Conservation (phyloP, 176 grass and related monocot genomes). For the Puya raimondii region DNA sequence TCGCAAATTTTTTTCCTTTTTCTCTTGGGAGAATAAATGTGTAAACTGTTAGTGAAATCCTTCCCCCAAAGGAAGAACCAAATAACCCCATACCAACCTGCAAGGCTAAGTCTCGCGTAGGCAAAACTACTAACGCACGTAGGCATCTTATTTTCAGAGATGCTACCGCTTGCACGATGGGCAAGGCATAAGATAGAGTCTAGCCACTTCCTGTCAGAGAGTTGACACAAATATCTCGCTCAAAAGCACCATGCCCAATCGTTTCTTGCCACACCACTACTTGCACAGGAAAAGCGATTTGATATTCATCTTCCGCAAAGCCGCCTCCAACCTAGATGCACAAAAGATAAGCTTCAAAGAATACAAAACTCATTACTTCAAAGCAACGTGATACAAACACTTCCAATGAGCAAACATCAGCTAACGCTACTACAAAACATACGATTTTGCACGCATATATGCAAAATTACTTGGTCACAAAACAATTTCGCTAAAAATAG, state of each 20-base stretch:
- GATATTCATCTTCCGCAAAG: slow-evolving; percentile 54
- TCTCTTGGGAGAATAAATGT: too few species aligned
- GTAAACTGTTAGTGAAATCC: too few species aligned
- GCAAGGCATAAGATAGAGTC: slow-evolving; percentile 86
- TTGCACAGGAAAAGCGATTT: slow-evolving; percentile 69
- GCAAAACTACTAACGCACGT: slow-evolving; percentile 74
- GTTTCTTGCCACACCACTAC: slow-evolving; percentile 72
- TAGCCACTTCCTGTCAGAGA: slow-evolving; percentile 92
- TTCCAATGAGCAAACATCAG: too few species aligned
- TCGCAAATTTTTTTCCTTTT: too few species aligned
- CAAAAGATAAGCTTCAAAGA: background rate
- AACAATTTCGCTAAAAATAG: too few species aligned
- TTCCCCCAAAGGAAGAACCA: too few species aligned
- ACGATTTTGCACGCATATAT: too few species aligned
- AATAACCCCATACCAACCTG: slow-evolving; percentile 42
- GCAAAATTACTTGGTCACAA: too few species aligned
- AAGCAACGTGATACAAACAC: background rate
- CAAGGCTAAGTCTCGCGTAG: slow-evolving; percentile 80
- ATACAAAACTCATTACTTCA: background rate
- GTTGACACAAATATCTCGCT: slow-evolving; percentile 91
- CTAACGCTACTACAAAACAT: too few species aligned
- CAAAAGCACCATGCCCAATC: slow-evolving; percentile 72
- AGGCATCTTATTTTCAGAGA: slow-evolving; percentile 53
- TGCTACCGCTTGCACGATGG: slow-evolving; percentile 64
- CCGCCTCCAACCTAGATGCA: slow-evolving; percentile 46